These are phyloP conservation scores for Monosporascus sp. DNA, from an alignment of 2,329 filamentous ascomycete species.

Conservation along the genomic window DNA sequence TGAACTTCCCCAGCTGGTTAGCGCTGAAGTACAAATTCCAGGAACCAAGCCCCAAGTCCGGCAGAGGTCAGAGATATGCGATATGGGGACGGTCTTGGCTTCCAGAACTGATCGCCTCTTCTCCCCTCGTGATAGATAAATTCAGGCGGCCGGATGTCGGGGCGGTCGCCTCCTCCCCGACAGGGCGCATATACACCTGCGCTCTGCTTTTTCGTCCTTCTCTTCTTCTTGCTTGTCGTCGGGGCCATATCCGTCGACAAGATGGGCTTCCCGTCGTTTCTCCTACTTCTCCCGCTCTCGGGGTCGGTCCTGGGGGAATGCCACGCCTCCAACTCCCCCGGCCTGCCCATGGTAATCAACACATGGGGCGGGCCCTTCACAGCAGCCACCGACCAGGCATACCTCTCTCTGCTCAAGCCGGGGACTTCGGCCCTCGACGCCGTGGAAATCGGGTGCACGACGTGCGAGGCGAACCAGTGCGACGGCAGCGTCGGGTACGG, in stretches of 20 bases:
- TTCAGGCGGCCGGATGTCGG: too few relatives aligned
- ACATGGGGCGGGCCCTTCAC: constrained; percentile 50
- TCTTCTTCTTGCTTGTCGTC: not conserved
- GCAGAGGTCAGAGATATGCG: too few relatives aligned
- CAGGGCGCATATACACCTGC: too few relatives aligned
- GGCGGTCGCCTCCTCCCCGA: too few relatives aligned
- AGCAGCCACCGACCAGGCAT: constrained; percentile 46
- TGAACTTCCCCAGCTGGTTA: too few relatives aligned
- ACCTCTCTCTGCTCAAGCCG: constrained; percentile 27
- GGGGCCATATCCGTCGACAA: not conserved
- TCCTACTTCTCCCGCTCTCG: constrained; percentile 9
- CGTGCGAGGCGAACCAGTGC: constrained; percentile 48
- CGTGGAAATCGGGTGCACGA: constrained; percentile 43
- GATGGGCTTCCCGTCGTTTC: not conserved
- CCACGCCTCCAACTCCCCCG: constrained; percentile 24
- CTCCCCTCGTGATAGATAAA: too few relatives aligned
- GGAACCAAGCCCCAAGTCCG: too few relatives aligned
- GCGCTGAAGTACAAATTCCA: too few relatives aligned
- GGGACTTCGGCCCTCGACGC: constrained; percentile 41
- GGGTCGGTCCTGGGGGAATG: not conserved
- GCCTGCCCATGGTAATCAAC: constrained; percentile 46
- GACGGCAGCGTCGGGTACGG: constrained; percentile 50
- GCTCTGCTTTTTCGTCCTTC: not conserved
- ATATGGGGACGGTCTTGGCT: too few relatives aligned
- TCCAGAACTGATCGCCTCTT: too few relatives aligned